Evolutionary conservation across 305 asterid species (phyloP), one percentile per base, ranked within the genome.

Genomic region (Fraxinus xanthoxyloides): DNA sequence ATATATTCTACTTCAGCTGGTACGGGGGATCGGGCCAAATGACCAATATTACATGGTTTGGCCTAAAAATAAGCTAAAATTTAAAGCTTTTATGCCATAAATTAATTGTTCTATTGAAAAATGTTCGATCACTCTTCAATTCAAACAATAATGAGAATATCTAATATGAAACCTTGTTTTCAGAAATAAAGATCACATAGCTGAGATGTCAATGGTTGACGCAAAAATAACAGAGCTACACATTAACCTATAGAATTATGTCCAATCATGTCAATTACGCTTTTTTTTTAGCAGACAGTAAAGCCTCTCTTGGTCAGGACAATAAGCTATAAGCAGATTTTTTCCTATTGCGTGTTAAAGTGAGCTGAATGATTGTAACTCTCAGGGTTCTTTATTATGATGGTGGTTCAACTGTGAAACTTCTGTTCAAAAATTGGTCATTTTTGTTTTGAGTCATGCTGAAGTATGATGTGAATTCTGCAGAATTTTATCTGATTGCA

Each of bases 401-500:
- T 70, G 70, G 75, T 69, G 75, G 82, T 31, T 70, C 35, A 38
- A 30, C 17, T 31, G n/a, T 46, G 24, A 75, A 75, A 31, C 7
- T 43, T 67, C 26, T 23, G 13, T 32, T 31, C 30, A 46, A 43
- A 51, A 51, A 15, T 23, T 31, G 35, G 26, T 79, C n/a, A 15
- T 46, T 74, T 34, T 40, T 38, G 54, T 63, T 13, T 51, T 28
- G 15, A 54, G 72, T 23, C 23, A 4, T 61, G 12, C 78, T 79
- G 51, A 48, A 31, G 38, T 79, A 61, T 76, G 81, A 72, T 81
- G 36, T 78, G 23, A 80, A 19, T 80, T 79, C 65, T 86, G 93
- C 97, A 95, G 99, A 85, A 92, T 95, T 79, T 56, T 95, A 80
- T 95, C 98, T 0, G 99, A 95, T 74, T 93, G 97, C 84, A 85